phyloP scores from a whole-genome alignment of 805 yeast genomes.

The Candida tallmaniae region DNA sequence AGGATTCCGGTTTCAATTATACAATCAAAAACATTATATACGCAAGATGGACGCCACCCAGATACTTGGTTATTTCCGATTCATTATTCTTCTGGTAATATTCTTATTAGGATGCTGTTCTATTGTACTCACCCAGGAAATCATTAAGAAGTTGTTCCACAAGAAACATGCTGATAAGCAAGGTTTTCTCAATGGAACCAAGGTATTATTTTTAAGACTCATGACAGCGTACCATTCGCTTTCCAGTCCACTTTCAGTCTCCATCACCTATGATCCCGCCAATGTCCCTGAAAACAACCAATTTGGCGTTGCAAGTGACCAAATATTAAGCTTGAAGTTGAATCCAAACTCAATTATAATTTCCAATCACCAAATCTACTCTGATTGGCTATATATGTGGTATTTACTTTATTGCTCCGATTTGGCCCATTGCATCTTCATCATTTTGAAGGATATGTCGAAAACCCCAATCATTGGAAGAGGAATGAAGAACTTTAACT shows the following conservation, averaged over 20 bases:
- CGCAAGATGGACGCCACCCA: too few relatives aligned
- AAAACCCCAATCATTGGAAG: constrained; percentile 74
- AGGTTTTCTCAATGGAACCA: constrained; percentile 48
- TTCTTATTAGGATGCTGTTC: constrained; percentile 10
- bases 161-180: too few relatives aligned
- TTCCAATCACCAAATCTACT: constrained; percentile 90
- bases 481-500: constrained; percentile 78
- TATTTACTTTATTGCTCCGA: constrained; percentile 68
- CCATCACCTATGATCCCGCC: constrained; percentile 45
- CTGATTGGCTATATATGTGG: constrained; percentile 94
- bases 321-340: constrained; percentile 24
- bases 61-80: too few relatives aligned
- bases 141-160: too few relatives aligned
- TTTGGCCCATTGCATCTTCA: constrained; percentile 61
- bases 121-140: constrained; percentile 7
- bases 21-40: too few relatives aligned
- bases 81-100: too few relatives aligned
- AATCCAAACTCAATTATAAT: constrained; percentile 58
- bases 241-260: constrained; percentile 49
- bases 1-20: too few relatives aligned
- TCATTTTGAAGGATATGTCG: constrained; percentile 75
- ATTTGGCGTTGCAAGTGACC: constrained; percentile 26
- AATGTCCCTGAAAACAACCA: constrained; percentile 12
- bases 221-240: constrained; percentile 47
- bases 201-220: constrained; percentile 52